These are phyloP conservation scores for Aspergillus fischeri DNA, from an alignment of 2,329 filamentous ascomycete genomes.

Conservation along the genomic window DNA sequence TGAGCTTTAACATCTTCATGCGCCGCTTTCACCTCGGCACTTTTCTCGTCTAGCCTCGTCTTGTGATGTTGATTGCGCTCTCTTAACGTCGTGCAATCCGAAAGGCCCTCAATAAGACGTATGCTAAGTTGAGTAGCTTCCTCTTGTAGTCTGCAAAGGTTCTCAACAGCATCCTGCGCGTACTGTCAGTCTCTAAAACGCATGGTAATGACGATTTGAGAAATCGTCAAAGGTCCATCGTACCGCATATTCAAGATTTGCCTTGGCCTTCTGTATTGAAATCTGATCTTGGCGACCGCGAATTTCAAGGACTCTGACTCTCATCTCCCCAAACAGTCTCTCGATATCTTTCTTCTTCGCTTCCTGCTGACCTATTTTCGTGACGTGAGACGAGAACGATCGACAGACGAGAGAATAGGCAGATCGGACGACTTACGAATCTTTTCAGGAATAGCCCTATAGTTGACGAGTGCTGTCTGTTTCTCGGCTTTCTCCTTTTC, in stretches of 20 bases:
- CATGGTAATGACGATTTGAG: constrained; percentile 1
- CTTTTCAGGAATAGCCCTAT: constrained; percentile 64
- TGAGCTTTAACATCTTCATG: constrained; percentile 32
- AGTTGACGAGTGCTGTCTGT: constrained; percentile 63
- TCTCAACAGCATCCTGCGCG: constrained; percentile 54
- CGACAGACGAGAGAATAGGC: constrained; percentile 8
- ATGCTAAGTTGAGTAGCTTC: constrained; percentile 67
- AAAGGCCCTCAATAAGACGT: constrained; percentile 72
- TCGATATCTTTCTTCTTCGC: constrained; percentile 43
- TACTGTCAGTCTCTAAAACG: not conserved
- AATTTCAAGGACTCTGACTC: constrained; percentile 48
- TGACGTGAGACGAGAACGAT: constrained; percentile 20
- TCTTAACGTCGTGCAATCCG: constrained; percentile 69
- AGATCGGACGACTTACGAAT: constrained; percentile 53
- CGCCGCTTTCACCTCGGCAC: constrained; percentile 38
- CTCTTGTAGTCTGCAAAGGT: constrained; percentile 59
- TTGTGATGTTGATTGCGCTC: constrained; percentile 60
- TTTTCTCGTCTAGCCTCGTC: constrained; percentile 39
- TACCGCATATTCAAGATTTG: constrained; percentile 55
- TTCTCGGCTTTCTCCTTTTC: constrained; percentile 61
- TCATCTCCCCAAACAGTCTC: constrained; percentile 40
- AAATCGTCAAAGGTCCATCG: constrained; percentile 15
- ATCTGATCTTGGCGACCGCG: constrained; percentile 53
- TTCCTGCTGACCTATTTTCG: constrained; percentile 43
- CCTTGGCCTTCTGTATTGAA: constrained; percentile 54